Percentiles rank a stretch among this genome's conserved stretches.
These are phyloP conservation scores for Solanum chacoense DNA, from an alignment of 305 asterid species.

Conservation along the genomic window DNA sequence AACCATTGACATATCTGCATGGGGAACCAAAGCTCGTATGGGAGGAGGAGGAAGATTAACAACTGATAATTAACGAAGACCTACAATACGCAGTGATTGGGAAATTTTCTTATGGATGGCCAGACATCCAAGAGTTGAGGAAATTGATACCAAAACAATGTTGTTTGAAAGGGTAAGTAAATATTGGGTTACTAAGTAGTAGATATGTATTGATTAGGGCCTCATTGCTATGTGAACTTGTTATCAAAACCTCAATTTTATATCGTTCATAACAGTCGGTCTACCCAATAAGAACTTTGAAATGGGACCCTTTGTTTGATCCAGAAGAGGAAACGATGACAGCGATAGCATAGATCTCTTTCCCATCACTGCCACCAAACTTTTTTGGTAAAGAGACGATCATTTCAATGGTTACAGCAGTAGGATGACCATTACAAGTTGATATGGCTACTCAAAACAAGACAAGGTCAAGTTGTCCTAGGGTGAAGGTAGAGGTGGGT, in stretches of 20 bases:
- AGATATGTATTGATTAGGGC: background rate
- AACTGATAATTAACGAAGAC: background rate
- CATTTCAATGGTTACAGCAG: background rate
- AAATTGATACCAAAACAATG: background rate
- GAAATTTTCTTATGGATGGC: background rate
- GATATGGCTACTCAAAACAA: background rate
- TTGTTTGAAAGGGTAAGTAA: background rate
- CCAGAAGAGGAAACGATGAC: background rate
- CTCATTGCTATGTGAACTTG: background rate
- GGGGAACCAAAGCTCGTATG: background rate
- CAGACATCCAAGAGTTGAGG: background rate
- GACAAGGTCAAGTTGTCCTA: background rate
- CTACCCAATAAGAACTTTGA: background rate
- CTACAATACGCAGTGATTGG: background rate
- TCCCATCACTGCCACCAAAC: background rate
- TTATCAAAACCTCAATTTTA: background rate
- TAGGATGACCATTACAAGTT: background rate
- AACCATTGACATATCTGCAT: background rate
- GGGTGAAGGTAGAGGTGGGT: background rate
- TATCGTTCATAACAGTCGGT: background rate
- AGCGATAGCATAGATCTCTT: background rate
- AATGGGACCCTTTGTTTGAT: background rate
- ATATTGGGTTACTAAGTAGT: background rate
- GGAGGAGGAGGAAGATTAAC: background rate
- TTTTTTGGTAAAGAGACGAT: background rate